These are phyloP conservation scores for Dictyophora rubrovolvata DNA, from an alignment of 768 basidiomycete species.

Conservation along the genomic window DNA sequence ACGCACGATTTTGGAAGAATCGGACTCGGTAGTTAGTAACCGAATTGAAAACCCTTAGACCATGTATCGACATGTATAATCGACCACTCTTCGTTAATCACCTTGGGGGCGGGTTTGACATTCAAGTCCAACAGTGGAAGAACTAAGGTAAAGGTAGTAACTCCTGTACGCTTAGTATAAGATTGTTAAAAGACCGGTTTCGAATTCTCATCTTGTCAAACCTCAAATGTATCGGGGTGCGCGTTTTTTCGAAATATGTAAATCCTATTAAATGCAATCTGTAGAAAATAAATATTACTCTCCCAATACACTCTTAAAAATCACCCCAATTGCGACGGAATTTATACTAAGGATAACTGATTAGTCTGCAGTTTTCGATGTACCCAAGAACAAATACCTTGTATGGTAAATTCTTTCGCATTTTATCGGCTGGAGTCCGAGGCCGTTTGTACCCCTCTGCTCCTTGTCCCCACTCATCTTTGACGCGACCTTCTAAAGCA, in stretches of 20 bases:
- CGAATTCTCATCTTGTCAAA: no score
- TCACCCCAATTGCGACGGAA: slow-evolving; percentile 84
- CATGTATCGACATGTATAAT: no score
- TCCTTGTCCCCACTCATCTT: slow-evolving; percentile 65
- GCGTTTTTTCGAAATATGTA: background rate
- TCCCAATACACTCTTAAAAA: slow-evolving; percentile 37
- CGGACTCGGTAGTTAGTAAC: no score
- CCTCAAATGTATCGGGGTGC: no score
- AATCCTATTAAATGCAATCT: background rate
- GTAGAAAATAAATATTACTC: background rate
- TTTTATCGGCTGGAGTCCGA: slow-evolving; percentile 61
- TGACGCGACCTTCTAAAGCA: slow-evolving; percentile 37
- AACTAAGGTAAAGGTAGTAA: no score
- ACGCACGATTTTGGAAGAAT: no score
- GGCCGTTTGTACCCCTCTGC: slow-evolving; percentile 63
- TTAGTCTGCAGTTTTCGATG: slow-evolving; percentile 5
- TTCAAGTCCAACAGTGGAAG: no score
- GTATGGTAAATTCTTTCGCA: slow-evolving; percentile 81
- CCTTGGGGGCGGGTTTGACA: no score
- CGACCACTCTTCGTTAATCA: no score
- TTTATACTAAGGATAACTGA: slow-evolving; percentile 66
- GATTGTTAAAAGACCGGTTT: no score
- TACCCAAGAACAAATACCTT: slow-evolving; percentile 44
- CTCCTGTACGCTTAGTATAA: no score
- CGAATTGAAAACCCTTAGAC: no score